Evolutionary conservation across 805 yeast species (phyloP).

Genomic region (Komagataella pseudopastoris): DNA sequence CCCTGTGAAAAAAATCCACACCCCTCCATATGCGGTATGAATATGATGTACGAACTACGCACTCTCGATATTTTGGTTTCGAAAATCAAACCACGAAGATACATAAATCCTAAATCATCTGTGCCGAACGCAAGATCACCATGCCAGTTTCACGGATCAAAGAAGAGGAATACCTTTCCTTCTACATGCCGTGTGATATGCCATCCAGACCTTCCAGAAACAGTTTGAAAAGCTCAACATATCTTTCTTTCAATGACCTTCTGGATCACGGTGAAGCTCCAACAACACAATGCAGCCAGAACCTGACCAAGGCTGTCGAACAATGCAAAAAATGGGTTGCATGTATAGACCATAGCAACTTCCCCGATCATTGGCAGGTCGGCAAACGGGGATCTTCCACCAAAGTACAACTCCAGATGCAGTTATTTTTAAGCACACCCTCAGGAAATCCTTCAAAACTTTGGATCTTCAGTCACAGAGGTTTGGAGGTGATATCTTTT

Average conservation of each 20-base stretch:
- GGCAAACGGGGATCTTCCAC: slow-evolving; percentile 8
- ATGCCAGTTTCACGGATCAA: neutral
- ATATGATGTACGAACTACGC: neutral
- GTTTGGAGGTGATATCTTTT: slow-evolving; percentile 10
- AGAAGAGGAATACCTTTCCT: neutral
- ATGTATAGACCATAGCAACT: slow-evolving; percentile 17
- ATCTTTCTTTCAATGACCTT: neutral
- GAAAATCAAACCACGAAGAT: neutral
- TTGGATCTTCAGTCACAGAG: slow-evolving; percentile 4
- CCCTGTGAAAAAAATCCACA: neutral
- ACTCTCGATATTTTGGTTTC: neutral
- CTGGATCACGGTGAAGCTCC: neutral
- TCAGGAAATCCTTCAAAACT: neutral
- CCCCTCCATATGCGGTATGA: neutral
- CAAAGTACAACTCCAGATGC: neutral
- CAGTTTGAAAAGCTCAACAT: neutral
- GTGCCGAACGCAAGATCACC: neutral
- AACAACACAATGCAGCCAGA: neutral
- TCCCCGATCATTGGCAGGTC: slow-evolving; percentile 17
- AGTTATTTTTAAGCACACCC: neutral
- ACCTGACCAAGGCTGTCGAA: neutral
- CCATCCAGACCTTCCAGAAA: neutral
- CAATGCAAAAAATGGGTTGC: slow-evolving; percentile 7
- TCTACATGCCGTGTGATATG: neutral
- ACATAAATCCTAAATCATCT: neutral